A percentile compares a stretch with the other conserved stretches of the same genome.
phyloP scores from a whole-genome alignment of 805 yeast genomes.

The Lachancea cidri region DNA sequence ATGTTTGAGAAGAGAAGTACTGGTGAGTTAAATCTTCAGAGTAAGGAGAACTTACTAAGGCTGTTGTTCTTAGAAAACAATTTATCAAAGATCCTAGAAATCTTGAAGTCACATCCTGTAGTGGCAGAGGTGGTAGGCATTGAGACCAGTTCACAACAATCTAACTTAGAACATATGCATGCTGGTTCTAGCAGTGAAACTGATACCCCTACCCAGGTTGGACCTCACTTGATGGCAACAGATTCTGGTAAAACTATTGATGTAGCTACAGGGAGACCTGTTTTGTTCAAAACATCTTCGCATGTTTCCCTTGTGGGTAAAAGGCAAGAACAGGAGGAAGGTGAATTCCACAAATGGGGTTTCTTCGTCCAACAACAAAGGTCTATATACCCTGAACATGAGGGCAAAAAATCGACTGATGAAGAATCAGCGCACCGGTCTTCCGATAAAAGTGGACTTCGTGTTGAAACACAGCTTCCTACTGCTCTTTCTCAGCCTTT shows the following conservation, averaged over 20 bases:
- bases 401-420: constrained; percentile 5
- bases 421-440: constrained; percentile 4
- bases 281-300: constrained; percentile 56
- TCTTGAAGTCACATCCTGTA: constrained; percentile 30
- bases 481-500: not conserved
- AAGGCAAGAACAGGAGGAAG: constrained; percentile 86
- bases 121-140: constrained; percentile 14
- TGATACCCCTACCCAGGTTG: constrained; percentile 10
- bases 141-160: constrained; percentile 14
- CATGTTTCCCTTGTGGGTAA: constrained; percentile 60
- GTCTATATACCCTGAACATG: constrained; percentile 30
- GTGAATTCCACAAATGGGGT: constrained; percentile 85
- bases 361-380: constrained; percentile 64
- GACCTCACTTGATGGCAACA: constrained; percentile 68
- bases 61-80: constrained; percentile 67
- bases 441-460: not conserved
- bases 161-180: constrained; percentile 16
- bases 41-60: constrained; percentile 69
- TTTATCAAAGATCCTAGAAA: constrained; percentile 47
- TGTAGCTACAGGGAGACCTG: constrained; percentile 66
- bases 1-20: constrained; percentile 53
- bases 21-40: constrained; percentile 53
- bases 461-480: not conserved
- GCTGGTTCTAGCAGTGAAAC: constrained; percentile 2
- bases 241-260: constrained; percentile 60